Percentiles rank a stretch among this genome's conserved stretches.
phyloP scores from a whole-genome alignment of 371 early-diverging fungal species.

The Polyrhizophydium stewartii region DNA sequence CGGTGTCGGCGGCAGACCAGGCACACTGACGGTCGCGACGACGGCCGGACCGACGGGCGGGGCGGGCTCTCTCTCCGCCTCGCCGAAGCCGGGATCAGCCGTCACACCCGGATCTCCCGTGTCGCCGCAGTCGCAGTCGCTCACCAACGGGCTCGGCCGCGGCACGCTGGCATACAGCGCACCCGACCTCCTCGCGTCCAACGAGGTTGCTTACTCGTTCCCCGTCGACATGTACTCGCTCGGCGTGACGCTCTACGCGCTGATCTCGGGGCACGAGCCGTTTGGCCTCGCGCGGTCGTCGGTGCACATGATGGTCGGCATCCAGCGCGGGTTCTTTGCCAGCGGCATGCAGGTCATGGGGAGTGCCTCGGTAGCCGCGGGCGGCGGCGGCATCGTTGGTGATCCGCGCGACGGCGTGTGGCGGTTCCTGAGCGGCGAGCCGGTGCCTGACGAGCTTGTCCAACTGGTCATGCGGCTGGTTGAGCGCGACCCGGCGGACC shows the following conservation, averaged over 20 bases:
- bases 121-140: conserved; percentile 16
- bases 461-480: conserved; percentile 31
- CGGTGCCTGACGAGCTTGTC: conserved; percentile 22
- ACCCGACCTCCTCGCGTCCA: conserved; percentile 42
- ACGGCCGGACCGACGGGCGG: no score
- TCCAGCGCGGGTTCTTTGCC: conserved; percentile 41
- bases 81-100: conserved; percentile 2
- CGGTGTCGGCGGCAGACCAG: no score
- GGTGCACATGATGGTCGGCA: conserved; percentile 31
- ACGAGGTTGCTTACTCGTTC: conserved; percentile 29
- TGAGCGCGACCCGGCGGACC: conserved; percentile 18
- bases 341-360: conserved; percentile 30
- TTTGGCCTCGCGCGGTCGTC: conserved; percentile 38
- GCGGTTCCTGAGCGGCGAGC: conserved; percentile 40
- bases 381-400: conserved; percentile 5
- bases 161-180: conserved; percentile 73
- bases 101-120: conserved; percentile 5
- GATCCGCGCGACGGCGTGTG: conserved; percentile 20
- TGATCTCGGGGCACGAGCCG: conserved; percentile 64
- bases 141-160: conserved; percentile 56
- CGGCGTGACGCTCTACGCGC: conserved; percentile 73
- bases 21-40: no score
- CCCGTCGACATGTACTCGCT: conserved; percentile 71
- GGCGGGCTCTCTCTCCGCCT: not conserved
- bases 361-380: not conserved